Evolutionary conservation across 2,329 filamentous ascomycete genomes (phyloP).

Genomic region (Penicillium italicum): DNA sequence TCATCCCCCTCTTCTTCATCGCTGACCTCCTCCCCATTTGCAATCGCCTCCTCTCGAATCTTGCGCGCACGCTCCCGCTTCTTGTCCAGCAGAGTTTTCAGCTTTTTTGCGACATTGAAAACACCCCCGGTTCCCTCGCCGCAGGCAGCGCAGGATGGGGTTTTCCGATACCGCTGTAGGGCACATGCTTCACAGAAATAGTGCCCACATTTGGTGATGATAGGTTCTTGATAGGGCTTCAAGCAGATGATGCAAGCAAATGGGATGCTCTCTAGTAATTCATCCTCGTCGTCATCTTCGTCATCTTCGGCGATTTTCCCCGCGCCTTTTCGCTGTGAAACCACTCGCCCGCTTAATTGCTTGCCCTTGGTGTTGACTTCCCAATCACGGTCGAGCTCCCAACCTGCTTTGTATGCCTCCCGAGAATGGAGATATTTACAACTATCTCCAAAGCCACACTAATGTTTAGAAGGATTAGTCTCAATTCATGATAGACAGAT

Average conservation of each 20-base stretch:
- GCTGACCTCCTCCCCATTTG: constrained; percentile 51
- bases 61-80: constrained; percentile 58
- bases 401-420: constrained; percentile 75
- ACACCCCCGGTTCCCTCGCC: constrained; percentile 81
- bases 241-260: constrained; percentile 88
- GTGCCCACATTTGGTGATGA: constrained; percentile 87
- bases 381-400: constrained; percentile 95
- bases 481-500: constrained; percentile 50
- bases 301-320: constrained; percentile 48
- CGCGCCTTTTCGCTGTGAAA: constrained; percentile 46
- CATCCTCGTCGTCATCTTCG: constrained; percentile 62
- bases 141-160: constrained; percentile 82
- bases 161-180: constrained; percentile 77
- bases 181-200: constrained; percentile 95
- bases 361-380: constrained; percentile 69
- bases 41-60: constrained; percentile 52
- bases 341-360: constrained; percentile 44
- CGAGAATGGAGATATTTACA: constrained; percentile 68
- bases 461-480: constrained; percentile 39
- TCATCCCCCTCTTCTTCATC: constrained; percentile 46
- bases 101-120: constrained; percentile 80
- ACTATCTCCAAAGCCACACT: constrained; percentile 65
- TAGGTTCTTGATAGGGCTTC: constrained; percentile 70
- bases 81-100: constrained; percentile 74
- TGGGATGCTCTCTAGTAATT: constrained; percentile 75